These are phyloP conservation scores for Mollisia scopiformis DNA, from an alignment of 2,329 filamentous ascomycete genomes.

Conservation along the genomic window DNA sequence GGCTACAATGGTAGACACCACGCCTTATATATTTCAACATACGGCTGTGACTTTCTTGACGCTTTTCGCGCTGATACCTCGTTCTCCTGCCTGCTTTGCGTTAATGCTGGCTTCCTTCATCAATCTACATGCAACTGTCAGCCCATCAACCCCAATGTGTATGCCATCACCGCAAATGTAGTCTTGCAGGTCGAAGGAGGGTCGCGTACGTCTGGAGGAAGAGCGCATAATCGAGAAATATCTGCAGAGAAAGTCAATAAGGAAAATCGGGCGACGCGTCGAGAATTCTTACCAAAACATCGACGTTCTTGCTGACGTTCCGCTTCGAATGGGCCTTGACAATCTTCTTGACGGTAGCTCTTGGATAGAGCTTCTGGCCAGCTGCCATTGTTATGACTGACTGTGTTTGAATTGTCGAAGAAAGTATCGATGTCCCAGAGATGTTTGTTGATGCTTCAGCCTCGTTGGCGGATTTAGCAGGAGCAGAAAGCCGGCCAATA, in stretches of 20 bases:
- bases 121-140: constrained; percentile 52
- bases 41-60: constrained; percentile 70
- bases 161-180: neutral
- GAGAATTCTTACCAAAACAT: constrained; percentile 68
- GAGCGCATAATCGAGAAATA: constrained; percentile 82
- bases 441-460: neutral
- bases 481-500: neutral
- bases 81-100: constrained; percentile 74
- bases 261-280: constrained; percentile 23
- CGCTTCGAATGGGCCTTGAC: constrained; percentile 86
- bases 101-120: constrained; percentile 80
- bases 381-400: constrained; percentile 31
- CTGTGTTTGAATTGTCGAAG: neutral
- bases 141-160: neutral
- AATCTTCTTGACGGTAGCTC: constrained; percentile 84
- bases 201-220: constrained; percentile 68
- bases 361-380: constrained; percentile 78
- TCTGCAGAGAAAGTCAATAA: constrained; percentile 50
- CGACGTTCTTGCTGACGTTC: constrained; percentile 81
- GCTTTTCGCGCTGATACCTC: constrained; percentile 72
- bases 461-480: neutral
- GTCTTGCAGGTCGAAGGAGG: neutral
- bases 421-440: neutral
- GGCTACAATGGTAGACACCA: neutral
- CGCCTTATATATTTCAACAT: neutral